These are phyloP conservation scores for Marvania coccoides DNA, from an alignment of 139 green algal genomes.

Conservation along the genomic window DNA sequence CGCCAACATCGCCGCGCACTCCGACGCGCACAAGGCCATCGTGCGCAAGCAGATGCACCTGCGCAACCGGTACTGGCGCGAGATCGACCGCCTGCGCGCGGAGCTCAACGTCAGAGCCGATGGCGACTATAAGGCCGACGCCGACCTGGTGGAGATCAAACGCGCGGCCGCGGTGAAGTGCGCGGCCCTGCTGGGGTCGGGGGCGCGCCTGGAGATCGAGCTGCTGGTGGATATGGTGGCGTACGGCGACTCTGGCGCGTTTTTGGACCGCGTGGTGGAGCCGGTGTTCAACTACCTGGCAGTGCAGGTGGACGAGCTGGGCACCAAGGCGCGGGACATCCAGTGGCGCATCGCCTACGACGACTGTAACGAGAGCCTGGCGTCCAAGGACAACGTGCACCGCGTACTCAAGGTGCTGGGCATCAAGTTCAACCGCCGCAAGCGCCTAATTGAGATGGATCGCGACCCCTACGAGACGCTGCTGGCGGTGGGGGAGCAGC, in stretches of 20 bases:
- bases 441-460: conserved; percentile 2
- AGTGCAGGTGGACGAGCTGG: conserved; percentile 37
- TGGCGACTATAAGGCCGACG: conserved; percentile 8
- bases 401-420: conserved; percentile 15
- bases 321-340: conserved; percentile 33
- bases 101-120: conserved; percentile 8
- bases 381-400: conserved; percentile 20
- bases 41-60: conserved; percentile 28
- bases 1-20: background rate
- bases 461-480: conserved; percentile 24
- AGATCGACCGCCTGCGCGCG: conserved; percentile 4
- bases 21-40: conserved; percentile 8
- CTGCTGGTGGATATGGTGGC: conserved; percentile 45
- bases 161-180: background rate
- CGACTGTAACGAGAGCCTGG: conserved; percentile 82
- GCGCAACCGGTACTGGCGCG: conserved; percentile 14
- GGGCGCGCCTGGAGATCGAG: conserved; percentile 4
- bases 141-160: background rate
- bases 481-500: conserved; percentile 10
- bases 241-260: conserved; percentile 45
- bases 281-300: conserved; percentile 63
- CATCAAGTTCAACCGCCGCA: conserved; percentile 10
- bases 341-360: conserved; percentile 63
- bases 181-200: conserved; percentile 5
- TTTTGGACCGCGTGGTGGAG: conserved; percentile 40